These are phyloP conservation scores for Rubia balearica DNA, from an alignment of 305 asterid species.

Conservation along the genomic window DNA sequence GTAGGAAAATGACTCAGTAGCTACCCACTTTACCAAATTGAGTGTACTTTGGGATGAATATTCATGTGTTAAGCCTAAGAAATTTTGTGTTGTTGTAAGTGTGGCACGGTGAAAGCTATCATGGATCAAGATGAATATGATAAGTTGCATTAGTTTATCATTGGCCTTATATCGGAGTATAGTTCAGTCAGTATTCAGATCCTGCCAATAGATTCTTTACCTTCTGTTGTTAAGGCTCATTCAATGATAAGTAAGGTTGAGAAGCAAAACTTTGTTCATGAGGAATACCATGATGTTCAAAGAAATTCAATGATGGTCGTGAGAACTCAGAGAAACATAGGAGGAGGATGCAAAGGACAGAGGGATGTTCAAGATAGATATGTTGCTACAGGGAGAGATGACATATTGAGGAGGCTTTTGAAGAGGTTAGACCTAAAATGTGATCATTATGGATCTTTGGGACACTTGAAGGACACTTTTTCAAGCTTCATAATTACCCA, in stretches of 20 bases:
- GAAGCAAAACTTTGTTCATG: neutral
- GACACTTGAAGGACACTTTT: neutral
- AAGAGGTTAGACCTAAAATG: neutral
- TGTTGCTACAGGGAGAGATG: neutral
- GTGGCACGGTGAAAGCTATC: too few relatives aligned
- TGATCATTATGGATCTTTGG: neutral
- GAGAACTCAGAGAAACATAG: too few relatives aligned
- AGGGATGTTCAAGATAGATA: neutral
- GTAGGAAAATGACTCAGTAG: too few relatives aligned
- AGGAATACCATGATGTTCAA: neutral
- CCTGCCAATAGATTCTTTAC: neutral
- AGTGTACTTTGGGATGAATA: too few relatives aligned
- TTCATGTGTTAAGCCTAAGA: too few relatives aligned
- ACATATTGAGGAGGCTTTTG: neutral
- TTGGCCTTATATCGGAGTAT: neutral
- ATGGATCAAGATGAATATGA: too few relatives aligned
- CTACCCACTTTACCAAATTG: too few relatives aligned
- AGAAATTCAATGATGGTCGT: neutral
- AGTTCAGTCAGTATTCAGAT: neutral
- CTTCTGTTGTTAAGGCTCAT: neutral
- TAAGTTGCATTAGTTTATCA: neutral
- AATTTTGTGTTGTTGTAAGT: too few relatives aligned
- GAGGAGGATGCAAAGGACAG: neutral
- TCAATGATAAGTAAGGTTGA: neutral
- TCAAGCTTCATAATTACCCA: neutral